These are phyloP conservation scores for Wickerhamiella sorbophila DNA, from an alignment of 805 yeast genomes.

Conservation along the genomic window DNA sequence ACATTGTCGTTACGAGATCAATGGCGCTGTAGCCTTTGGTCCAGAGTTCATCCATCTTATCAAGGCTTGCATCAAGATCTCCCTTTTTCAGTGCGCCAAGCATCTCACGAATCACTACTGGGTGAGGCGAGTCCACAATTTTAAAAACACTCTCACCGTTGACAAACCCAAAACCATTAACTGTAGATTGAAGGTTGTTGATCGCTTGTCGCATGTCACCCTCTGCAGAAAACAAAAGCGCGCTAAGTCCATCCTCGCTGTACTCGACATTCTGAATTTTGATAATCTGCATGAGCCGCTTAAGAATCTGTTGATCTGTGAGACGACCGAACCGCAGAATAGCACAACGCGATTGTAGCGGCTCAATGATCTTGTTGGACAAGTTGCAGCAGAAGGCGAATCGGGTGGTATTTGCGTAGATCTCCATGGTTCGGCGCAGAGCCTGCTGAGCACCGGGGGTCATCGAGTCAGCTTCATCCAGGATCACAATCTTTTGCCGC, in stretches of 20 bases:
- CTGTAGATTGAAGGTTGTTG: conserved; percentile 85
- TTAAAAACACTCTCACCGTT: conserved; percentile 85
- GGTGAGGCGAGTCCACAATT: conserved; percentile 94
- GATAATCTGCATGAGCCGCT: conserved; percentile 57
- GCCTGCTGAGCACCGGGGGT: conserved; percentile 97
- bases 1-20: conserved; percentile 82
- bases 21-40: conserved; percentile 82
- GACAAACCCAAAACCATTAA: conserved; percentile 86
- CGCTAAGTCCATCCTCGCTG: conserved; percentile 83
- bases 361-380: conserved; percentile 88
- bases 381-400: conserved; percentile 98
- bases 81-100: conserved; percentile 30
- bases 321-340: conserved; percentile 72
- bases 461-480: conserved; percentile 96
- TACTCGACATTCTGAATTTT: conserved; percentile 58
- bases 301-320: conserved; percentile 71
- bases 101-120: conserved; percentile 64
- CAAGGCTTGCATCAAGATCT: conserved; percentile 52
- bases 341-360: conserved; percentile 92
- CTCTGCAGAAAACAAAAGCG: conserved; percentile 86
- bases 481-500: conserved; percentile 77
- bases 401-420: conserved; percentile 87
- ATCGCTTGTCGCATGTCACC: conserved; percentile 99
- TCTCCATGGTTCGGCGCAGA: conserved; percentile 84
- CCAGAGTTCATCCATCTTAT: conserved; percentile 59